Evolutionary conservation across 2,329 filamentous ascomycete species (phyloP).

Genomic region (Pseudocercospora vitis): DNA sequence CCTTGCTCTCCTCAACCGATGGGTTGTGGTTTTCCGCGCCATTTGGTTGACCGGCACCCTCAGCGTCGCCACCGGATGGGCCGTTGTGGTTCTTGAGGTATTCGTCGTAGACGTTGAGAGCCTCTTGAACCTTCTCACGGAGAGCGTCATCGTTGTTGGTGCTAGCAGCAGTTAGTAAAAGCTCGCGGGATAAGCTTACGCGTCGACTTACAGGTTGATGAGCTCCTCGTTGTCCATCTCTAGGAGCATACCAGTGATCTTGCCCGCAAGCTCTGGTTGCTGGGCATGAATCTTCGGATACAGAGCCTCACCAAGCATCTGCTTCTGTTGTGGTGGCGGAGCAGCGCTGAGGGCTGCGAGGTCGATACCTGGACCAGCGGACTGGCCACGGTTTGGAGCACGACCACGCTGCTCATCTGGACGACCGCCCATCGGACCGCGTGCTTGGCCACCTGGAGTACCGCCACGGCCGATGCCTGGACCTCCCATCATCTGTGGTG

Average conservation of each 20-base stretch:
- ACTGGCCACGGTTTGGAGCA: slow-evolving; percentile 39
- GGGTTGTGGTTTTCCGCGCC: slow-evolving; percentile 39
- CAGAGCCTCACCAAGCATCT: slow-evolving; percentile 94
- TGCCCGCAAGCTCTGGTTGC: slow-evolving; percentile 93
- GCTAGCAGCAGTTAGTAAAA: slow-evolving; percentile 53
- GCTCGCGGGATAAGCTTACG: slow-evolving; percentile 3
- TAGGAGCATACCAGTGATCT: slow-evolving; percentile 99
- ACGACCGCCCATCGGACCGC: slow-evolving; percentile 40
- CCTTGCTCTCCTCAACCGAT: slow-evolving; percentile 35
- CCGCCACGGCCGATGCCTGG: slow-evolving; percentile 45
- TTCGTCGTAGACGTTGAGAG: slow-evolving; percentile 95
- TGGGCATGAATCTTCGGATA: slow-evolving; percentile 97
- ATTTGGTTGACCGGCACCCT: slow-evolving; percentile 31
- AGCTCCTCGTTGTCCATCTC: slow-evolving; percentile 99
- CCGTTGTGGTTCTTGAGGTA: slow-evolving; percentile 84
- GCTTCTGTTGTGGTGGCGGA: slow-evolving; percentile 83
- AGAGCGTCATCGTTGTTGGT: slow-evolving; percentile 88
- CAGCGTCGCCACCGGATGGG: slow-evolving; percentile 39
- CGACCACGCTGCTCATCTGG: slow-evolving; percentile 42
- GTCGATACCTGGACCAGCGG: slow-evolving; percentile 45
- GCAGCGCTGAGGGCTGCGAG: slow-evolving; percentile 53
- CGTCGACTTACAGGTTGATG: slow-evolving; percentile 80
- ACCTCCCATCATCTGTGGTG: slow-evolving; percentile 63
- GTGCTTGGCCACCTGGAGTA: slow-evolving; percentile 31
- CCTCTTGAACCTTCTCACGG: slow-evolving; percentile 94